Evolutionary conservation across 1,284 basidiomycete genomes (phyloP).

Genomic region (Cryptococcus hybrid): DNA sequence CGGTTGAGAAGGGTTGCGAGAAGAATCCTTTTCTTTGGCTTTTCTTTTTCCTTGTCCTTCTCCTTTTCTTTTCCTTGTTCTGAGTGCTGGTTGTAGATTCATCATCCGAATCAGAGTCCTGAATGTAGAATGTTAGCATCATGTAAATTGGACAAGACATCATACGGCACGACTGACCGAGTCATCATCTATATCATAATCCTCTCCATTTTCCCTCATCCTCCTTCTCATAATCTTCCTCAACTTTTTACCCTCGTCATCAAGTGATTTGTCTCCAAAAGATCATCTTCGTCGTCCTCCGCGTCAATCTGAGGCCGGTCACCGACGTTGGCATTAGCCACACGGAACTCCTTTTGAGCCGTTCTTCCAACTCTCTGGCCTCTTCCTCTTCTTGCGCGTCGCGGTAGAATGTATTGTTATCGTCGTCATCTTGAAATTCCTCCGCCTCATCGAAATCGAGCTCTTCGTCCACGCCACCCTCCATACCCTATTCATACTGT

Average conservation of each 20-base stretch:
- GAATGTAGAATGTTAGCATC: conserved; percentile 2
- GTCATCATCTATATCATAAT: conserved; percentile 25
- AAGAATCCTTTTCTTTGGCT: conserved; percentile 7
- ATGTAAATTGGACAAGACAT: too few relatives aligned
- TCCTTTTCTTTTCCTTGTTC: conserved; percentile 28
- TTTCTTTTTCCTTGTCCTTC: conserved; percentile 15
- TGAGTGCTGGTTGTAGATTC: conserved; percentile 9
- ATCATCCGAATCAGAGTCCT: conserved; percentile 22
- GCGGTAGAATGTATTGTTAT: conserved; percentile 43
- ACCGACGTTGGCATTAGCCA: conserved; percentile 44
- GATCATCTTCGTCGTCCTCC: conserved; percentile 33
- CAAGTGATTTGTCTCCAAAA: conserved; percentile 29
- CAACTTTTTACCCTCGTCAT: conserved; percentile 35
- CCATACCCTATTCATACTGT: conserved; percentile 29
- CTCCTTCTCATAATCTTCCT: conserved; percentile 38
- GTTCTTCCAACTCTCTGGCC: conserved; percentile 39
- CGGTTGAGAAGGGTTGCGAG: conserved; percentile 10
- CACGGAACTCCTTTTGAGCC: conserved; percentile 39
- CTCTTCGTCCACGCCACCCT: conserved; percentile 44
- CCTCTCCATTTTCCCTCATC: conserved; percentile 20
- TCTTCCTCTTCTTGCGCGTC: conserved; percentile 44
- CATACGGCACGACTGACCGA: conserved; percentile 7
- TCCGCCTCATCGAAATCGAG: conserved; percentile 45
- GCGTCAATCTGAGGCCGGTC: conserved; percentile 40
- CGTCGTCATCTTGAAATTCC: conserved; percentile 48